These are phyloP conservation scores for Thinopyrum elongatum DNA, from an alignment of 176 grass and related monocot species.

Conservation along the genomic window DNA sequence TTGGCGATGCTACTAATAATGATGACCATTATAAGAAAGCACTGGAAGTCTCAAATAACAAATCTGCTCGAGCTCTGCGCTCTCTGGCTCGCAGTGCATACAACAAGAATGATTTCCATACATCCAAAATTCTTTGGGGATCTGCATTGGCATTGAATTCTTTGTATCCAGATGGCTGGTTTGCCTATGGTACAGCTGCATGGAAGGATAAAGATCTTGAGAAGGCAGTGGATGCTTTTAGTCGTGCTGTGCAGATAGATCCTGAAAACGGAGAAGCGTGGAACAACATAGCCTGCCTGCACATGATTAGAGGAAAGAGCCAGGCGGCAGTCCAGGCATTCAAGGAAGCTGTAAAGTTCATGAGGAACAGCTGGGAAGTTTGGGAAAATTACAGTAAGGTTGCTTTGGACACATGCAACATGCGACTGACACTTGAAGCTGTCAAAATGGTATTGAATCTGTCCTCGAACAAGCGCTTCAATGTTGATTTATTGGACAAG, in stretches of 20 bases:
- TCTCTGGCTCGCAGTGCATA: slow-evolving; percentile 82
- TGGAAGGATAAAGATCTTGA: slow-evolving; percentile 86
- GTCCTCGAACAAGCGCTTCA: slow-evolving; percentile 63
- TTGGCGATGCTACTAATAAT: slow-evolving; percentile 80
- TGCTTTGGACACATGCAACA: slow-evolving; percentile 65
- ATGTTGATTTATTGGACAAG: slow-evolving; percentile 66
- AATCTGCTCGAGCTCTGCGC: slow-evolving; percentile 32
- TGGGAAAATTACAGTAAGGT: slow-evolving; percentile 96
- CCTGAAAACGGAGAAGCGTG: slow-evolving; percentile 98
- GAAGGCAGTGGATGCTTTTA: slow-evolving; percentile 90
- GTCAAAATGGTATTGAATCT: slow-evolving; percentile 72
- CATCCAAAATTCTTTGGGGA: slow-evolving; percentile 83
- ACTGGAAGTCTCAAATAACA: slow-evolving; percentile 81
- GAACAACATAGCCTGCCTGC: slow-evolving; percentile 95
- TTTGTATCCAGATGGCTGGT: slow-evolving; percentile 87
- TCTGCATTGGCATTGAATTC: slow-evolving; percentile 85
- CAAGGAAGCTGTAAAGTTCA: slow-evolving; percentile 92
- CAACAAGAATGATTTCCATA: slow-evolving; percentile 70
- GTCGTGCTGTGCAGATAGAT: slow-evolving; percentile 85
- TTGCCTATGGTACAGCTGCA: slow-evolving; percentile 79
- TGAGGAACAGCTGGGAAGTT: slow-evolving; percentile 92
- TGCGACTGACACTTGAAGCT: slow-evolving; percentile 78
- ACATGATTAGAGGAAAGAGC: slow-evolving; percentile 87
- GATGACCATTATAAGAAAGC: slow-evolving; percentile 85
- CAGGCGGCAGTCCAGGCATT: slow-evolving; percentile 78